Evolutionary conservation across 345 rosid species (phyloP).

Genomic region (Anacardium occidentale): DNA sequence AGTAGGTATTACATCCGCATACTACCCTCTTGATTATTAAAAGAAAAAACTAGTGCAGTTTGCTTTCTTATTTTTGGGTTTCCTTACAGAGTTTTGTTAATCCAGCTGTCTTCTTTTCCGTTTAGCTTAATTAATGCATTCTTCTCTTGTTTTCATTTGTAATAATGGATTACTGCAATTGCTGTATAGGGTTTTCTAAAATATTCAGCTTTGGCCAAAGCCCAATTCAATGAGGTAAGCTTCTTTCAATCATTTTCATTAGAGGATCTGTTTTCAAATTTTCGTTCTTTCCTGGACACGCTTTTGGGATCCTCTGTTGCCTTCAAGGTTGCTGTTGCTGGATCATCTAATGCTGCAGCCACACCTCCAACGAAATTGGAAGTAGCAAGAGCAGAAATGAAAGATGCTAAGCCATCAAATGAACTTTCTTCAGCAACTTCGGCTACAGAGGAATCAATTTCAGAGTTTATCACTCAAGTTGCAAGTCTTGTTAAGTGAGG

Average conservation of each 20-base stretch:
- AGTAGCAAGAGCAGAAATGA: conserved; percentile 35
- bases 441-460: conserved; percentile 65
- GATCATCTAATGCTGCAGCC: conserved; percentile 55
- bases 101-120: not conserved
- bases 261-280: conserved; percentile 35
- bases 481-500: conserved; percentile 79
- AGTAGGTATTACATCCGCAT: no score
- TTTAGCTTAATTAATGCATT: not conserved
- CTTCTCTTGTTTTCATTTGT: not conserved
- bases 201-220: conserved; percentile 46
- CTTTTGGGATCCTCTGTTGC: conserved; percentile 54
- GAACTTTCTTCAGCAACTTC: conserved; percentile 41
- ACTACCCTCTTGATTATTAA: no score
- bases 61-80: not conserved
- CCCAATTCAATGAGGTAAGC: conserved; percentile 67
- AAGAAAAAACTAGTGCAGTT: no score
- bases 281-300: conserved; percentile 37
- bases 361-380: conserved; percentile 34
- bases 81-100: not conserved
- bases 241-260: conserved; percentile 33
- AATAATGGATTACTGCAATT: conserved; percentile 12
- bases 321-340: conserved; percentile 58
- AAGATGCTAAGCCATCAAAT: conserved; percentile 36
- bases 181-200: conserved; percentile 37
- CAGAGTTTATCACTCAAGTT: conserved; percentile 76